Base-by-base conservation (phyloP, 306 rosid species). In the Citrullus colocynthis region DNA sequence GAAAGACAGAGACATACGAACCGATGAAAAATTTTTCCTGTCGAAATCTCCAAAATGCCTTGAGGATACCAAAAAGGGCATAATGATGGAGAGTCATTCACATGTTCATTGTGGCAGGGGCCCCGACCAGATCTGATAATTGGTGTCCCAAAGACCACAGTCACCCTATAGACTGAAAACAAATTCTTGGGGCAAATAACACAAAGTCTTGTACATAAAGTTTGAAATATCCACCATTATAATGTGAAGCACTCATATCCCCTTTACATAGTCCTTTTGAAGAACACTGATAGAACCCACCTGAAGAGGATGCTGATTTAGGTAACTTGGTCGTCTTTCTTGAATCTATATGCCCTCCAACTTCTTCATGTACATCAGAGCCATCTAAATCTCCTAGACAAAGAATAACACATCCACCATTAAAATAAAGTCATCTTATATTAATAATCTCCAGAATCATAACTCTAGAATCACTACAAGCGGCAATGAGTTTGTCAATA, bases 241-340 rank as follows among this genome's bases (percentile, higher is more conserved):
- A 85, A 90, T 89, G 97, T 87, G 82, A 96, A 86, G 90, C 96
- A 94, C 95, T 90, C 89, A 92, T 88, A 91, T 91, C 98, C 90
- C 81, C 88, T 84, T 87, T 90, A 89, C 92, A 95, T 85, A 95
- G 96, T 92, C 97, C 96, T 87, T 92, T 94, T 82, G 97, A 92
- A 86, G 96, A 77, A 77, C 69, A 77, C 80, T 93, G 96, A 92
- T 88, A 83, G 97, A 89, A 95, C 99, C 99, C 97, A 95, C 99
- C 99, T 95, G 99, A 95, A 83, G 99, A 90, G 75, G 97, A 89
- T 86, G 98, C 97, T 90, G 99, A 92, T 86, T 87, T 87, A 90
- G 96, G 89, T 89, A 89, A 88, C 83, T 91, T 93, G 61, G 86
- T 89, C 42, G 85, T 85, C 84, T 79, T 76, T 79, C 85, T 92